Evolutionary conservation across 1,284 basidiomycete species (phyloP), one percentile per base, ranked within the genome.

Genomic region (Macrocystidia cucumis): DNA sequence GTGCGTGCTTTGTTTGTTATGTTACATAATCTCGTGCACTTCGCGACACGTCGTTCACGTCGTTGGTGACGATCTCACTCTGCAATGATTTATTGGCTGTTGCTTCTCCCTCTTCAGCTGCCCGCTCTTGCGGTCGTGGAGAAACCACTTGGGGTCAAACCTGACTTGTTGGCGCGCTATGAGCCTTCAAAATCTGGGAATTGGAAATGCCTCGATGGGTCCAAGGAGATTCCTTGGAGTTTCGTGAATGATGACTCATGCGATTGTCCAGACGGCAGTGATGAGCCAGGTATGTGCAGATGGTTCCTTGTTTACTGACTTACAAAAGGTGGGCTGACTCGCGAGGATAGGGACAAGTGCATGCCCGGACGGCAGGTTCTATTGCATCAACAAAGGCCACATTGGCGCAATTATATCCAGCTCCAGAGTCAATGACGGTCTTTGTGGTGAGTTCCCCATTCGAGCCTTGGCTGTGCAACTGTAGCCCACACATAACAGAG

Each of bases 191-290:
- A 57, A 28, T 60, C 65, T n/a, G 63, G 66, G 32, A 65, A 60
- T 20, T 88, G 85, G 85, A 69, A 60, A 45, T 89, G 84, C 59
- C 56, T 88, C 41, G 79, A 88, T 49, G 78, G 78, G 13, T 77
- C 74, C 0, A 79, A 78, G 51, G 66, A 72, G 40, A 86, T 89
- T 41, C 62, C 79, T 2, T 89, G 80, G 75, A 61, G 64, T 17
- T 76, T 84, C 11, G 78, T 97, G 34, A 97, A 97, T 54, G 91
- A 97, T 55, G 91, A 97, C 58, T 93, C 85, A 52, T 97, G 92
- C 54, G 92, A 97, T 62, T 97, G 92, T 55, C 67, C 68, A 22
- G 93, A 97, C 52, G 91, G 92, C 8, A 91, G 85, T 38, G 92
- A 97, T 49, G 92, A 97, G 56, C 92, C 92, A 54, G 88, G 87